Evolutionary conservation across 75 land plant species (phyloP), one percentile per base, ranked within the genome.

Genomic region (Ceratopteris richardii): DNA sequence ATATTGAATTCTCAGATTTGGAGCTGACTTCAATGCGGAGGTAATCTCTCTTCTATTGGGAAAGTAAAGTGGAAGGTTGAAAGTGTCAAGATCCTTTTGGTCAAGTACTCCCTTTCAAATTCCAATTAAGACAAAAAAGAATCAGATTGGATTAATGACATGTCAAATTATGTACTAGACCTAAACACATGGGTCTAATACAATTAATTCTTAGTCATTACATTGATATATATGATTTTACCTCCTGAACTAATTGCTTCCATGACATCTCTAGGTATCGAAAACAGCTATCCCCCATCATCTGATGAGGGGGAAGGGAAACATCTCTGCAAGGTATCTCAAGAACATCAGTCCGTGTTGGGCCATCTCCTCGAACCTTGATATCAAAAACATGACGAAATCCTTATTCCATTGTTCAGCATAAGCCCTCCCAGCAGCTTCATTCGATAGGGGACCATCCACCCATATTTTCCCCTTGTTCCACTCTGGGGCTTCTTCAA

Each of bases 391-490:
- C 3, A 23, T 22, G 4, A 4, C 23, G 3, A 54, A 16, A 54
- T 54, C 56, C 23, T 54, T 7, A 6, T 54, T 4, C 29, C 31
- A 54, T 54, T 22, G 56, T 5, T 54, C 10, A 23, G 56, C 29
- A 54, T 54, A 54, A 1, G 56, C 56, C 29, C 31, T 54, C n/a
- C 31, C 56, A 24, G 56, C 23, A 30, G 56, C 56, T 24, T 54
- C 56, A 30, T 30, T 54, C 3, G 56, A 9, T 5, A 14, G 17
- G 3, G 56, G 56, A 6, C 56, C 56, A 54, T 54, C 56, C 29
- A 54, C 31, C 56, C 56, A 54, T 5, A 54, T 54, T 25, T 54
- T 54, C 5, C 56, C 56, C 24, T 54, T 54, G 56, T 54, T 54
- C 56, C 56, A 54, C 9, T 27, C 56, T 3, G 2, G 5, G 23